Evolutionary conservation across 2,329 filamentous ascomycete species (phyloP).

Genomic region (Zasmidium cellare): DNA sequence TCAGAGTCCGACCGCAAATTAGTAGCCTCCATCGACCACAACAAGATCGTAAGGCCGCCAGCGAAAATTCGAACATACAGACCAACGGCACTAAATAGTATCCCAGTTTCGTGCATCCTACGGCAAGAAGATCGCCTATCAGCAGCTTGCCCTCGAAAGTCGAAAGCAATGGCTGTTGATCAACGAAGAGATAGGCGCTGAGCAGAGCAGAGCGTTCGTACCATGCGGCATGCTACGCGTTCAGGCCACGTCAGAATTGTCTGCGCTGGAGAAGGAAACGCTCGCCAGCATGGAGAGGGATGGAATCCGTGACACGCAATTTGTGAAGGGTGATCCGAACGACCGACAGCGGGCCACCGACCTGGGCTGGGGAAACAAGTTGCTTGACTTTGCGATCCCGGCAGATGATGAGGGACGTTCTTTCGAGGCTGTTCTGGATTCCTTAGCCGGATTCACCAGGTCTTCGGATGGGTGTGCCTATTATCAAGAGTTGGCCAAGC

Average conservation of each 20-base stretch:
- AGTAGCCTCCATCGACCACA: constrained; percentile 1
- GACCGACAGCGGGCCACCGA: constrained; percentile 1
- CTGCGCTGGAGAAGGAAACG: constrained; percentile 3
- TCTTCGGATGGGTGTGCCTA: not conserved
- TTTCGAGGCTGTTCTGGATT: constrained; percentile 2
- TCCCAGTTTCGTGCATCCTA: constrained; percentile 1
- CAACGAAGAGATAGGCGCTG: not conserved
- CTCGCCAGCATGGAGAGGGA: constrained; percentile 1
- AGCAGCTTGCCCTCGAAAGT: not conserved
- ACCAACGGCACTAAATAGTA: no score
- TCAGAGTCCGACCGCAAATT: not conserved
- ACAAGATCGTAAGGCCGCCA: constrained; percentile 5
- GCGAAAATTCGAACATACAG: no score
- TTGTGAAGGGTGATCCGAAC: not conserved
- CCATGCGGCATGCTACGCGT: constrained; percentile 2
- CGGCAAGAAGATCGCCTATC: constrained; percentile 1
- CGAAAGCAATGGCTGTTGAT: not conserved
- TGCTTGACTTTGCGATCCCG: constrained; percentile 2
- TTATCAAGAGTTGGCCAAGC: not conserved
- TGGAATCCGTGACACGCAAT: constrained; percentile 1
- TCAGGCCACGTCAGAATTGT: not conserved
- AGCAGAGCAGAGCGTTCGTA: not conserved
- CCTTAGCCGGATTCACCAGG: constrained; percentile 1
- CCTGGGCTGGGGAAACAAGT: constrained; percentile 1
- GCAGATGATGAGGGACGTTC: not conserved